Conservation (phyloP, 345 rosid genomes). For the Linum lewisii region DNA sequence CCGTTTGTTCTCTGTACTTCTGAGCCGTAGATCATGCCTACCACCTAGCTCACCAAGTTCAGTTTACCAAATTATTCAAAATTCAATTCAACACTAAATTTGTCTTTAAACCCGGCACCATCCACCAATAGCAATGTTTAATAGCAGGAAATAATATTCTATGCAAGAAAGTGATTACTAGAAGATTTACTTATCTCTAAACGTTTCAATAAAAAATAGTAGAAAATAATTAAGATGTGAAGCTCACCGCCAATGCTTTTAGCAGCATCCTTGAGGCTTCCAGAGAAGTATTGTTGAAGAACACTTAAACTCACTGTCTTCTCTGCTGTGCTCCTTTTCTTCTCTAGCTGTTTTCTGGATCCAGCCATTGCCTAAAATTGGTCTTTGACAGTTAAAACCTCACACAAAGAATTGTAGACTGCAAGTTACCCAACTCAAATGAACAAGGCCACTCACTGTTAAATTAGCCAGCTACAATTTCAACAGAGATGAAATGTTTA, state of each 20-base stretch:
- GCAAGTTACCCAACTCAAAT: not conserved
- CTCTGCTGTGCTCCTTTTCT: slow-evolving; percentile 67
- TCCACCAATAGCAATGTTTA: not conserved
- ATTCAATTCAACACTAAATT: not conserved
- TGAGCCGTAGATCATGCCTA: no score
- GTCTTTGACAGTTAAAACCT: not conserved
- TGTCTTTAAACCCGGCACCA: not conserved
- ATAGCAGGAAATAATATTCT: not conserved
- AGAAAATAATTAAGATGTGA: not conserved
- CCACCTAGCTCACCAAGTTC: not conserved
- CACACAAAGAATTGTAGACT: not conserved
- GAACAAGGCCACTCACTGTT: not conserved
- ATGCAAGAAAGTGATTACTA: no score
- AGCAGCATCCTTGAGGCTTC: slow-evolving; percentile 94
- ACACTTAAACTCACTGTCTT: slow-evolving; percentile 78
- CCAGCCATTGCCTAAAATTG: slow-evolving; percentile 29
- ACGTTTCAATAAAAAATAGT: not conserved
- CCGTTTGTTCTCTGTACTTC: no score
- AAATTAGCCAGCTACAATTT: not conserved
- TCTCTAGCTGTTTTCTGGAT: slow-evolving; percentile 40
- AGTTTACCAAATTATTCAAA: not conserved
- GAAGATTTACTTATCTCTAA: no score
- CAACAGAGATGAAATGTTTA: not conserved
- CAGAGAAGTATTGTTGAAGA: slow-evolving; percentile 83
- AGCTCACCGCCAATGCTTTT: slow-evolving; percentile 85